Evolutionary conservation across 169 alveolate genomes (phyloP), one percentile per base, ranked within the genome.

Genomic region (Cyclospora cayetanensis): DNA sequence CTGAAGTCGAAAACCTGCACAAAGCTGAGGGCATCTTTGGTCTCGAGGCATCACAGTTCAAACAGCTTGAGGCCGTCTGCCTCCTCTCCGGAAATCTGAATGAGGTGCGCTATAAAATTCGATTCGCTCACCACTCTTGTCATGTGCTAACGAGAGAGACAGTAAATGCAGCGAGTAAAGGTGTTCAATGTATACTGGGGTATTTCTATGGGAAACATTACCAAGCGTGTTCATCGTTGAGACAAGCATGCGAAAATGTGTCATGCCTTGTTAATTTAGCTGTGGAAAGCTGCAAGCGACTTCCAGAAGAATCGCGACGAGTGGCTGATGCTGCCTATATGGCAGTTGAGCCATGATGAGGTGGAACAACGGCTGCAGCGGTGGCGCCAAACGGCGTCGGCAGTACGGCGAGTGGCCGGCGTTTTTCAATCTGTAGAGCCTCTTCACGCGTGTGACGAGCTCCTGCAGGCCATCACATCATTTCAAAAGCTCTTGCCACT

Each of bases 1-100:
- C 50, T 20, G 70, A 53, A 55, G 82, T 74, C 1, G 93, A 90
- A 2, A 83, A 53, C 27, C 50, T 76, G 31, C 85, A 46, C 22
- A 90, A 90, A 76, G 93, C 93, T 1, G 93, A 90, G n/a, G 83
- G 55, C 22, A 89, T 90, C 60, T 90, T 90, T 34, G 93, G 90
- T 52, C 77, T 90, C 37, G 93, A 90, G 22, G 84, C 90, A 27
- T 90, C 93, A 42, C 90, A 90, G 15, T 90, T 74, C 63, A 68
- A 50, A 27, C 89, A 65, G 25, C 74, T 90, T 55, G 90, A 90
- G 42, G 84, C 66, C 68, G 90, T 90, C 15, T 41, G 74, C 31
- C 46, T 20, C n/a, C 53, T 37, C 39, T 90, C 77, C 74, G 90
- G 77, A 29, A 65, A 83, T 22, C 86, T 76, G n/a, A 41, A 83